Base-by-base conservation (phyloP, 805 yeast species). In the Wickerhamomyces chambardii region DNA sequence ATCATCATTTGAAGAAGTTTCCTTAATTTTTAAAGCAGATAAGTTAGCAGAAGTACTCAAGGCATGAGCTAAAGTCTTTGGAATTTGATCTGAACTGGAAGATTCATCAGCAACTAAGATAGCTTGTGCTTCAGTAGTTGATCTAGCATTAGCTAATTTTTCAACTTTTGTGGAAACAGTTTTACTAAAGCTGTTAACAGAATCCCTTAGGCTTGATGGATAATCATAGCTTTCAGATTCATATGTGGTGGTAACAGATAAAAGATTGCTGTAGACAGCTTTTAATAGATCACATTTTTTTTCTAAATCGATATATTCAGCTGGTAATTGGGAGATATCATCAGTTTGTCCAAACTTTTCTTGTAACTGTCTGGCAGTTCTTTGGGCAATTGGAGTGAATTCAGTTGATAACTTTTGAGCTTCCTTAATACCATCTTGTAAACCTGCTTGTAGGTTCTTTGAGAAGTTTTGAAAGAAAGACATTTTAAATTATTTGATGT, bases 61-160 rank as follows among this genome's bases (percentile, higher is more conserved):
- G 6, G 95, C 94, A 55, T 83, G 90, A 58, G 80, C 78, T 50
- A 84, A 66, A 14, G 95, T 85, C 66, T 83, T 82, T 47, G 94
- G 95, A 39, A 71, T 68, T 31, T 55, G 46, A 38, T 58, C 56
- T 31, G 75, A 68, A 48, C 70, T 63, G 53, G 77, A 59, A 45
- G 64, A 65, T 6, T 24, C 27, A 24, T 24, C n/a, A 18, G 66
- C 62, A 36, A 71, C 63, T 29, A 82, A 61, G 12, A 84, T 82
- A 12, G 82, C 74, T 61, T 84, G 92, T 5, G 89, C 90, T 54
- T 84, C 95, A n/a, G 76, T 70, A 2, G 90, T 84, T 17, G 82
- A 69, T 32, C 80, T 70, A 12, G 87, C 95, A 51, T 70, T 73
- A 15, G 87, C 72, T 40, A 84, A 65, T 41, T 75, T 82, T 39